A percentile compares a stretch with the other conserved stretches of the same genome.
Evolutionary conservation across 352 stramenopile genomes (phyloP).

Genomic region (Globisporangium rhizosaccharum): DNA sequence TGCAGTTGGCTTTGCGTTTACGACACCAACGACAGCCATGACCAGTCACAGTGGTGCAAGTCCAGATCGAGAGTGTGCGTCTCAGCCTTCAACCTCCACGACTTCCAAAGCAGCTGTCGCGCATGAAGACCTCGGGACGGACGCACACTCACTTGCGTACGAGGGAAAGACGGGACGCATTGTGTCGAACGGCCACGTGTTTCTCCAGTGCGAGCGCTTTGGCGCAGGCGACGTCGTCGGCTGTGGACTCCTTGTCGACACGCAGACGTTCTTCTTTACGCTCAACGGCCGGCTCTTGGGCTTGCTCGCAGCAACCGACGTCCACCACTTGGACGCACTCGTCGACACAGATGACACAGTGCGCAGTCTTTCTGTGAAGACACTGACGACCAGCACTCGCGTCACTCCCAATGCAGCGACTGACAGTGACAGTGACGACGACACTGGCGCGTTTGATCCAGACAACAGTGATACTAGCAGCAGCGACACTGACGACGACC

Average conservation of each 20-base stretch:
- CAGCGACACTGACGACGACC: background rate
- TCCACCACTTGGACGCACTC: conserved; percentile 45
- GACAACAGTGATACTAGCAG: conserved; percentile 10
- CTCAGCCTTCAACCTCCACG: background rate
- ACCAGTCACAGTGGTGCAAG: background rate
- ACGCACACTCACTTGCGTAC: conserved; percentile 40
- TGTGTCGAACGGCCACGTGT: conserved; percentile 37
- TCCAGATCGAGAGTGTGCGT: too few relatives aligned
- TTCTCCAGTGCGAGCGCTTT: conserved; percentile 47
- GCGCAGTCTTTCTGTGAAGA: background rate
- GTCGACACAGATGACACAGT: background rate
- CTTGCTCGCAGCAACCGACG: conserved; percentile 37
- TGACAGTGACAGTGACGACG: conserved; percentile 1
- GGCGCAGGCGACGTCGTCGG: conserved; percentile 51
- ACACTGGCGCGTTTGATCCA: background rate
- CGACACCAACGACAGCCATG: background rate
- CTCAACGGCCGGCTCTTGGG: conserved; percentile 49
- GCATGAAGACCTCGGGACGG: conserved; percentile 28
- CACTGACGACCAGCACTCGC: background rate
- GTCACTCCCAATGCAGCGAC: background rate
- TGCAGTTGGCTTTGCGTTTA: conserved; percentile 39
- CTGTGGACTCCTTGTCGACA: conserved; percentile 50
- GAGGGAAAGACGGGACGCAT: conserved; percentile 51
- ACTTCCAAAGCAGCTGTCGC: background rate
- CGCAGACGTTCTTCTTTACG: conserved; percentile 70